These are phyloP conservation scores for Talaromyces trachyspermus DNA, from an alignment of 495 filamentous ascomycete species.

Conservation along the genomic window DNA sequence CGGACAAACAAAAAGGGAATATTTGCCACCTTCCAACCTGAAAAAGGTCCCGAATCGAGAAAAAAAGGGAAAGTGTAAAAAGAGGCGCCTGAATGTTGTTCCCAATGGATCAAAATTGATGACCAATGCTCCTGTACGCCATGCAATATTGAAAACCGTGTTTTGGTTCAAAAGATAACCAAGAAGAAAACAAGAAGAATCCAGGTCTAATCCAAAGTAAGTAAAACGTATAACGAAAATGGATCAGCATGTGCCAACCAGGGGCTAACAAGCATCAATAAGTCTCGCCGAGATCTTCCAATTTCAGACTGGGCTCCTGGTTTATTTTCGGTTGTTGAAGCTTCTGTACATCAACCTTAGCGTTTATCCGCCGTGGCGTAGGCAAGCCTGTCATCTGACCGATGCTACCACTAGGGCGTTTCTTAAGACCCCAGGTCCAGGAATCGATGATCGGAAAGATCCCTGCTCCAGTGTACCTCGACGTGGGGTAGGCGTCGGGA, in stretches of 20 bases:
- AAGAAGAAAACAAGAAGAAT: too few species aligned
- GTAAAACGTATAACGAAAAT: too few species aligned
- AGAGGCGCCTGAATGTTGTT: background rate
- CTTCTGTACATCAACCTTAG: slow-evolving; percentile 36
- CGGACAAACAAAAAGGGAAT: too few species aligned
- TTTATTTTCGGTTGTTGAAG: slow-evolving; percentile 47
- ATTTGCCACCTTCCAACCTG: too few species aligned
- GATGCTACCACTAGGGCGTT: slow-evolving; percentile 46
- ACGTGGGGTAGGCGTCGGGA: slow-evolving; percentile 29
- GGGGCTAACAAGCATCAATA: too few species aligned
- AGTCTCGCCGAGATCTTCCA: slow-evolving; percentile 61
- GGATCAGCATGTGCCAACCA: too few species aligned
- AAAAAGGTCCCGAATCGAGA: background rate
- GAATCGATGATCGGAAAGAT: slow-evolving; percentile 31
- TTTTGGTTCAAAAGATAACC: background rate
- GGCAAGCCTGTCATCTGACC: slow-evolving; percentile 40
- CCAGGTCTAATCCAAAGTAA: too few species aligned
- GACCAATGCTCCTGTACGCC: background rate
- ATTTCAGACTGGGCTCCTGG: slow-evolving; percentile 39
- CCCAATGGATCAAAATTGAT: background rate
- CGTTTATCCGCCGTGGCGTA: slow-evolving; percentile 40
- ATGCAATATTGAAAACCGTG: background rate
- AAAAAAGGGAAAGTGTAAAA: slow-evolving; percentile 2
- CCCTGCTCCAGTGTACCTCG: slow-evolving; percentile 15
- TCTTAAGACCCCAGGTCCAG: slow-evolving; percentile 32